A percentile compares a stretch with the other conserved stretches of the same genome.
Conservation (phyloP, 176 grass and related monocot species). For the Lolium perenne region DNA sequence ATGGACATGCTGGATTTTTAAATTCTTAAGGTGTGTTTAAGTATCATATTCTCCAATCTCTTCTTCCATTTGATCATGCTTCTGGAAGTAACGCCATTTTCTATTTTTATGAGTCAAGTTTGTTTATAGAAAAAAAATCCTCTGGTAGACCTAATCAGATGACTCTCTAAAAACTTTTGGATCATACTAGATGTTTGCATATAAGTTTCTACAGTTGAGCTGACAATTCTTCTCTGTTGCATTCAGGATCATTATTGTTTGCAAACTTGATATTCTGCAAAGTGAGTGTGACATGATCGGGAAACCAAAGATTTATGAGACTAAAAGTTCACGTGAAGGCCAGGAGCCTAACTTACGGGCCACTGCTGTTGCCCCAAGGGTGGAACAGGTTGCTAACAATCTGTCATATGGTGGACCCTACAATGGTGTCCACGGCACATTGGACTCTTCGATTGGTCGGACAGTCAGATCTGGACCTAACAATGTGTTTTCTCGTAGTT, state of each 20-base stretch:
- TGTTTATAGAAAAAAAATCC: neutral
- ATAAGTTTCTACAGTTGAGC: neutral
- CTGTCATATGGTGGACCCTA: constrained; percentile 48
- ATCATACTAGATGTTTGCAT: neutral
- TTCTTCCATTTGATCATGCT: neutral
- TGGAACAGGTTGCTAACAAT: constrained; percentile 47
- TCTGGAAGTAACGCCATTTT: neutral
- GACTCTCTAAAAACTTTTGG: neutral
- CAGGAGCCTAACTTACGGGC: constrained; percentile 38
- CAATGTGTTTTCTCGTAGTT: constrained; percentile 40
- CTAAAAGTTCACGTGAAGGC: constrained; percentile 3
- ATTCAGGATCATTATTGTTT: constrained; percentile 82
- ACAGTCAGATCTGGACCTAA: constrained; percentile 42
- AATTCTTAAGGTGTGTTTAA: neutral
- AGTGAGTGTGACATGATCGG: constrained; percentile 56
- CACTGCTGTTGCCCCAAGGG: constrained; percentile 41
- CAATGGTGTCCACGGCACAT: constrained; percentile 35
- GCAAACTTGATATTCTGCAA: constrained; percentile 65
- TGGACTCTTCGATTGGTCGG: constrained; percentile 17
- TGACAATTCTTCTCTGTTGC: constrained; percentile 44
- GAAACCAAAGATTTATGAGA: constrained; percentile 53
- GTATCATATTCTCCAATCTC: neutral
- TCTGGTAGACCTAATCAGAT: constrained; percentile 9
- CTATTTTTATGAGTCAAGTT: neutral
- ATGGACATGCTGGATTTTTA: neutral